Base-by-base conservation (phyloP, 345 rosid genomes). In the Gossypium bickii region DNA sequence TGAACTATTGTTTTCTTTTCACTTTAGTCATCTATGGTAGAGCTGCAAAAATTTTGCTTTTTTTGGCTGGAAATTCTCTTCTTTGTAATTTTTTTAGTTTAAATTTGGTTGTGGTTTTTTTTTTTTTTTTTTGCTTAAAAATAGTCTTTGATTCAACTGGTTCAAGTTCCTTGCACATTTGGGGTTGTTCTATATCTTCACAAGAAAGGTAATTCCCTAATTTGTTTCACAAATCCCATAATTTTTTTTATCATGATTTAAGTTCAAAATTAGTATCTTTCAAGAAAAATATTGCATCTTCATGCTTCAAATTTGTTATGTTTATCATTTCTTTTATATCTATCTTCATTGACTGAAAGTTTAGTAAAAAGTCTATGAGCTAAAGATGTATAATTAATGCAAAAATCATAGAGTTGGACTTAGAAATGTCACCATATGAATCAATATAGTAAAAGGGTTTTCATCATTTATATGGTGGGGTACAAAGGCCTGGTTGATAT, bases 21-120 rank as follows among this genome's bases (percentile, higher is more conserved):
- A 69, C 74, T 41, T 80, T 74, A 49, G 79, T 83, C 9, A 44
- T 79, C 18, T 67, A 63, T 66, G 60, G n/a, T n/a, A n/a, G n/a
- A 17, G 84, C 69, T 44, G 24, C 77, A 7, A 63, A 75, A 72
- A 41, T 75, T 22, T 62, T 76, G 75, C 67, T 70, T 55, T 63
- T 16, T 57, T 34, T 34, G 41, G 41, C 41, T 34, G 4, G 41
- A 34, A 34, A 34, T 34, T 34, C 41, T 34, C 41, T 34, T 4
- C 41, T 5, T 34, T 34, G 41, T 34, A 34, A 34, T 5, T 34
- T 34, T 34, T 34, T 34, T 34, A 0, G 41, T 34, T 34, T 34
- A 34, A 34, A 34, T 34, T 34, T 34, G 41, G 41, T 5, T 34
- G 7, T 34, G 41, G n/a, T n/a, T n/a, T n/a, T n/a, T 34, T 34